Evolutionary conservation across 306 rosid genomes (phyloP).

Genomic region (Geum urbanum): DNA sequence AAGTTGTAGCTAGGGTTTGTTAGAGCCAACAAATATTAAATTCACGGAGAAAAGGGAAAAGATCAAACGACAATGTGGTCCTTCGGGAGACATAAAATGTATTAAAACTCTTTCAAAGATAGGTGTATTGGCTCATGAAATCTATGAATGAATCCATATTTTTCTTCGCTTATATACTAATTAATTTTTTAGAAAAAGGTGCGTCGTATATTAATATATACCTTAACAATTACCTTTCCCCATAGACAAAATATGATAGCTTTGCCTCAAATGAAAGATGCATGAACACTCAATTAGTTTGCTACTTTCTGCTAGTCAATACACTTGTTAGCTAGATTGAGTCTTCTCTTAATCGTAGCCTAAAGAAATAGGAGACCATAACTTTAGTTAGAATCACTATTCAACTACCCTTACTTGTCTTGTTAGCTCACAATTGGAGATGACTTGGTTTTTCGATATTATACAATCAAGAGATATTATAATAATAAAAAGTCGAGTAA

Average conservation of each 20-base stretch:
- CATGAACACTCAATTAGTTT: constrained; percentile 9
- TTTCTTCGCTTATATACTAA: not conserved
- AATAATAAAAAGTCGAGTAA: too few relatives aligned
- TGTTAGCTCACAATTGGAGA: too few relatives aligned
- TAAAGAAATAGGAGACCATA: constrained; percentile 33
- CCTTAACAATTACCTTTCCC: too few relatives aligned
- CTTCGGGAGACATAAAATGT: not conserved
- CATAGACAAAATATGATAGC: not conserved
- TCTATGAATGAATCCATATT: not conserved
- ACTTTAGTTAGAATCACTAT: constrained; percentile 20
- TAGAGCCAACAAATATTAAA: not conserved
- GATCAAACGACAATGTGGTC: not conserved
- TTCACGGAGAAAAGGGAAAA: not conserved
- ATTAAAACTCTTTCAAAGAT: constrained; percentile 5
- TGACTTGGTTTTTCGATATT: too few relatives aligned
- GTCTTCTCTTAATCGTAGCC: constrained; percentile 33
- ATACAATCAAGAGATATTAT: too few relatives aligned
- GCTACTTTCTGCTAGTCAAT: constrained; percentile 19
- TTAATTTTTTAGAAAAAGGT: constrained; percentile 31
- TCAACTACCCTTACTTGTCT: constrained; percentile 14
- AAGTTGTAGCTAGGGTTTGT: not conserved
- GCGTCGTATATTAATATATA: too few relatives aligned
- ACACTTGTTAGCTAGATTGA: not conserved
- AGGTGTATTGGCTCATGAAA: constrained; percentile 15
- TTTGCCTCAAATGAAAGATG: not conserved